Evolutionary conservation across 176 grass and related monocot species (phyloP), one percentile per base, ranked within the genome.

Genomic region (Oryza rufipogon): DNA sequence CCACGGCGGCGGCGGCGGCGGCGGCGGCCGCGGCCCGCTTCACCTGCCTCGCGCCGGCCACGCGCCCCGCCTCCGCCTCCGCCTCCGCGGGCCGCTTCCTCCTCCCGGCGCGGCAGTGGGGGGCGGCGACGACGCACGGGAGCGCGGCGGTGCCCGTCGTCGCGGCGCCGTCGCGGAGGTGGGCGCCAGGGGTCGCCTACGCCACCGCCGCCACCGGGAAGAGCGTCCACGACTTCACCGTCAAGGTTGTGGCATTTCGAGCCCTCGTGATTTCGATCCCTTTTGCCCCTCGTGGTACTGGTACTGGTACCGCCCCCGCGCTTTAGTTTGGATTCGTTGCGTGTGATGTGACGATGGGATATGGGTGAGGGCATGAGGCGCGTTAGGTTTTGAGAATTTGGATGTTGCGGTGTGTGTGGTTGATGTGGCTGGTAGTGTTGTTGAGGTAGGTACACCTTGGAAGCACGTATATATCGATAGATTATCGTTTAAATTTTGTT

Each of bases 141-240:
- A 23, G 58, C 41, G 64, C 54, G 46, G 56, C 56, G 47, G 65
- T 71, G 22, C 51, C 54, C 34, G 66, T 70, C 34, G 66, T 46
- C 54, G 46, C 13, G 36, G 71, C 76, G 0, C 70, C 75, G 71
- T 19, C 19, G 19, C 86, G 89, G 61, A 68, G 86, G 80, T 78
- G 79, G 42, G 76, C 78, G 51, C 75, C 90, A 0, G 91, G 96
- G 28, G 89, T 94, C 28, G 91, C 86, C 60, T 96, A 96, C 77
- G 93, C 96, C 36, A 78, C 96, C 51, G 91, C 96, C 39, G 84
- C 93, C 70, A 87, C 91, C 41, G 93, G 94, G 66, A 96, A 94
- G 91, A 94, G 66, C 82, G 82, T 99, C 81, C 80, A 99, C 81
- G 90, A 96, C 63, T 99, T 91, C 84, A 92, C 91, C 17, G 93